Evolutionary conservation across 805 yeast species (phyloP).

Genomic region (Kuraishia piskuri): DNA sequence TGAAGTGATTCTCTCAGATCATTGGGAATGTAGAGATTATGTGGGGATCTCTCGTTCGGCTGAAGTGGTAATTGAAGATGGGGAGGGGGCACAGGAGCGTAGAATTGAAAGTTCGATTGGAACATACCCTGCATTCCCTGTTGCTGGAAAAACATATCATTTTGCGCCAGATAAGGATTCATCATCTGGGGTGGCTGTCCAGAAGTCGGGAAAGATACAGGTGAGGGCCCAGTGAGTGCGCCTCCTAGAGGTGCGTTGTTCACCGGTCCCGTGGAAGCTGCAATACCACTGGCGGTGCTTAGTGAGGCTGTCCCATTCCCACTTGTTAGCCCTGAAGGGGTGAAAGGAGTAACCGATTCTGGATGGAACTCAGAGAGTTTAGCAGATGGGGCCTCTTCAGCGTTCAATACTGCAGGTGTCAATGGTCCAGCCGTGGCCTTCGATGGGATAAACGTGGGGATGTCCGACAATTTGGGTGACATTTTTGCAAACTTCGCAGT

Average conservation of each 20-base stretch:
- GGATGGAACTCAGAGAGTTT: neutral
- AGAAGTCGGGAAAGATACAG: neutral
- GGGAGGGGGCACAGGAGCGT: slow-evolving; percentile 86
- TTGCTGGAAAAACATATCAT: slow-evolving; percentile 22
- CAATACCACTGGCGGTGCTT: slow-evolving; percentile 12
- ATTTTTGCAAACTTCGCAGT: slow-evolving; percentile 32
- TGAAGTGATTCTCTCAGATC: slow-evolving; percentile 64
- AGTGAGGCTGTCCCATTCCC: slow-evolving; percentile 15
- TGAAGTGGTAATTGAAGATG: slow-evolving; percentile 49
- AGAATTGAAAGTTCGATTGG: slow-evolving; percentile 74
- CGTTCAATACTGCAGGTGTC: neutral
- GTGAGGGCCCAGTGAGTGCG: slow-evolving; percentile 5
- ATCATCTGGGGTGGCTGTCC: neutral
- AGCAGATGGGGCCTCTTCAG: neutral
- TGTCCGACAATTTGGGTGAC: slow-evolving; percentile 39
- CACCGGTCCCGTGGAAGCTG: slow-evolving; percentile 1
- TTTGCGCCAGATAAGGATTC: slow-evolving; percentile 7
- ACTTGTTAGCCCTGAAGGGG: neutral
- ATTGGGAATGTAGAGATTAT: slow-evolving; percentile 63
- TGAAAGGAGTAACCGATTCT: neutral
- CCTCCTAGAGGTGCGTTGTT: neutral
- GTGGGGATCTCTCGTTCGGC: slow-evolving; percentile 64
- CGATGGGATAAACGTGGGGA: slow-evolving; percentile 43
- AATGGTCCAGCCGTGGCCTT: slow-evolving; percentile 4
- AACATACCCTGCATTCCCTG: slow-evolving; percentile 29